These are phyloP conservation scores for Hypomyces rosellus DNA, from an alignment of 2,329 filamentous ascomycete species.

Conservation along the genomic window DNA sequence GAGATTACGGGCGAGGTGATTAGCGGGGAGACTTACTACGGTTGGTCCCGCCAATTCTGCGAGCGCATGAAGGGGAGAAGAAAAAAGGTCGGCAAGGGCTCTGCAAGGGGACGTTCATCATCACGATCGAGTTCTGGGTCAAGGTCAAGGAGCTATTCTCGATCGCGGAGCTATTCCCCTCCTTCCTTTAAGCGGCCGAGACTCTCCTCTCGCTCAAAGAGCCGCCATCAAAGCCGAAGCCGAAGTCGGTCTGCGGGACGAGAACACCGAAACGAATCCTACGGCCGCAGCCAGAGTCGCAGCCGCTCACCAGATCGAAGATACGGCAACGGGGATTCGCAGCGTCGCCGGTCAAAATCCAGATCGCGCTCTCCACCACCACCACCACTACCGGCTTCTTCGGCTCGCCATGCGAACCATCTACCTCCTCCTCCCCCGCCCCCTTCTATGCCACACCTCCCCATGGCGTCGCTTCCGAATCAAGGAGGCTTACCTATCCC, in stretches of 20 bases:
- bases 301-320: not conserved
- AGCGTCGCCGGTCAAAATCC: constrained; percentile 7
- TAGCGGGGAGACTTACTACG: constrained; percentile 73
- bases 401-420: not conserved
- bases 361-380: constrained; percentile 4
- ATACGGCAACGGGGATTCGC: not conserved
- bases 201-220: constrained; percentile 20
- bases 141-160: constrained; percentile 23
- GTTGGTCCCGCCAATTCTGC: constrained; percentile 78
- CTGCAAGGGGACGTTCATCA: constrained; percentile 28
- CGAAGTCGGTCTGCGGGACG: constrained; percentile 8
- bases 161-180: constrained; percentile 26
- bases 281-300: constrained; percentile 9
- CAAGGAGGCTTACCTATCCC: constrained; percentile 25
- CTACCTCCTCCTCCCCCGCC: constrained; percentile 15
- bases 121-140: constrained; percentile 26
- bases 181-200: constrained; percentile 26
- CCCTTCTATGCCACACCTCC: constrained; percentile 15
- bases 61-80: constrained; percentile 65
- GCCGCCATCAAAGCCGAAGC: constrained; percentile 17
- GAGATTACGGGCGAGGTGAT: constrained; percentile 59
- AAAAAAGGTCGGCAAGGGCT: constrained; percentile 22
- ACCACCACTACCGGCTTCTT: constrained; percentile 1
- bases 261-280: constrained; percentile 2
- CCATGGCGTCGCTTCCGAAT: not conserved